These are phyloP conservation scores for Hypoxylon fuscum DNA, from an alignment of 495 filamentous ascomycete species.

Conservation along the genomic window DNA sequence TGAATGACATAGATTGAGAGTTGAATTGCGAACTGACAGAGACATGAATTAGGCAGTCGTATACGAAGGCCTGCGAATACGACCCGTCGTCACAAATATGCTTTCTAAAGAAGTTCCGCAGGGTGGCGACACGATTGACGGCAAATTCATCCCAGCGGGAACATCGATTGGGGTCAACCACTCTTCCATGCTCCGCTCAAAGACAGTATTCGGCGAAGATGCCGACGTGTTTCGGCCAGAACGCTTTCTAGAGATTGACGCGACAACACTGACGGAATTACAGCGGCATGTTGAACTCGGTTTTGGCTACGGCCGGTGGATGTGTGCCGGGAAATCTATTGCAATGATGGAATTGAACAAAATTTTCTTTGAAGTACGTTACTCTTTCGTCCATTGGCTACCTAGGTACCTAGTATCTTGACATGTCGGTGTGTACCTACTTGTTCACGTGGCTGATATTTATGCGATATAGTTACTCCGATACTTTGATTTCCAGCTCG, in stretches of 20 bases:
- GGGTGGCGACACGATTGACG: slow-evolving; percentile 60
- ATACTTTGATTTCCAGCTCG: slow-evolving; percentile 23
- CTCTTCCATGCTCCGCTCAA: slow-evolving; percentile 61
- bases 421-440: background rate
- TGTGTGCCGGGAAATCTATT: slow-evolving; percentile 63
- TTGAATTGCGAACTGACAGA: background rate
- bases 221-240: slow-evolving; percentile 51
- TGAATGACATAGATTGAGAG: background rate
- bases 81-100: slow-evolving; percentile 52
- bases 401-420: too few species aligned
- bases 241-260: slow-evolving; percentile 51
- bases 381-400: background rate
- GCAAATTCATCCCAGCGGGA: slow-evolving; percentile 62
- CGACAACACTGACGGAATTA: slow-evolving; percentile 54
- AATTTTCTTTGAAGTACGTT: slow-evolving; percentile 57
- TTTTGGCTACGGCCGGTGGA: slow-evolving; percentile 64
- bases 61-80: slow-evolving; percentile 57
- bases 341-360: slow-evolving; percentile 68
- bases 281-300: slow-evolving; percentile 57
- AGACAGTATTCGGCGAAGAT: slow-evolving; percentile 59
- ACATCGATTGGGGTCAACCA: slow-evolving; percentile 65
- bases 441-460: background rate
- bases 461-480: slow-evolving; percentile 52
- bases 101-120: slow-evolving; percentile 57
- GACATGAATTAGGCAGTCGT: slow-evolving; percentile 46